Percentiles rank a stretch among this genome's conserved stretches.
Conservation (phyloP, 1,284 basidiomycete genomes). For the Phylloporus gajari region DNA sequence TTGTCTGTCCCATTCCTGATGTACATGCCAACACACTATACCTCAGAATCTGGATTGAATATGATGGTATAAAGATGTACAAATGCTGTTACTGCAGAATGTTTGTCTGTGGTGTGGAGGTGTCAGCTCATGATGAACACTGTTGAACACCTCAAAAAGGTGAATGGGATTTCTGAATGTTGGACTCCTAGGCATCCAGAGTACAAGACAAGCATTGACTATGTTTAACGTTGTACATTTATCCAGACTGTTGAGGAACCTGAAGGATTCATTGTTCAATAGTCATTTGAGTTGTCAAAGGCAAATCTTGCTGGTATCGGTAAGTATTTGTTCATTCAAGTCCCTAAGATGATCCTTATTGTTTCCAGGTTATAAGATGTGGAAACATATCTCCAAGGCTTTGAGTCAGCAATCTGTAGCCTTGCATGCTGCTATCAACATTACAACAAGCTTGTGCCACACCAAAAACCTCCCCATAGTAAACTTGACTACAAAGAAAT, state of each 20-base stretch:
- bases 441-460: background rate
- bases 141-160: too few relatives aligned
- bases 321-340: background rate
- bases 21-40: too few relatives aligned
- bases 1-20: too few relatives aligned
- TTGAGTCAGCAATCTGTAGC: background rate
- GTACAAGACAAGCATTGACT: background rate
- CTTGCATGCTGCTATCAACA: background rate
- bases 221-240: background rate
- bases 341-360: background rate
- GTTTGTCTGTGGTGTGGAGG: too few relatives aligned
- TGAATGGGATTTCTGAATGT: too few relatives aligned
- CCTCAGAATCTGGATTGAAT: too few relatives aligned
- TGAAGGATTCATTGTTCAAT: background rate
- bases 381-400: background rate
- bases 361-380: background rate
- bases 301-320: background rate
- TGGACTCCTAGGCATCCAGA: too few relatives aligned
- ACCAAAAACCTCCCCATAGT: background rate
- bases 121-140: too few relatives aligned
- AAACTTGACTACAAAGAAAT: background rate
- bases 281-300: background rate
- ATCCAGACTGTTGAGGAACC: background rate
- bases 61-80: too few relatives aligned
- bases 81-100: too few relatives aligned